Conservation (phyloP, 805 yeast species). For the Yarrowia sp. region DNA sequence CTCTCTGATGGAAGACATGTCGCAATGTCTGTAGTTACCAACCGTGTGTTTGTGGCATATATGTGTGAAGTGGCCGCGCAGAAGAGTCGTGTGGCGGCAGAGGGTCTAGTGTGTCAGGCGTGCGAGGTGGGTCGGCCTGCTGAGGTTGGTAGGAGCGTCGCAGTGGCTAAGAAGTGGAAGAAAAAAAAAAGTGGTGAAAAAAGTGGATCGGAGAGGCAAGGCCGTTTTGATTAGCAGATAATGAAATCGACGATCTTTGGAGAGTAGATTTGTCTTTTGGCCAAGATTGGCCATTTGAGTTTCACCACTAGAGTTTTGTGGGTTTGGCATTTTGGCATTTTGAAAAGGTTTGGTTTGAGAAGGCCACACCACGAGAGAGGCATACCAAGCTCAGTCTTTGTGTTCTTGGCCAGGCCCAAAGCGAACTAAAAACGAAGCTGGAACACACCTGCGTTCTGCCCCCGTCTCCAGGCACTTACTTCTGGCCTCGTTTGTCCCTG, state of each 20-base stretch:
- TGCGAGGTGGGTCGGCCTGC: neutral
- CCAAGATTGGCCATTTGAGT: slow-evolving; percentile 22
- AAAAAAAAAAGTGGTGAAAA: too few relatives aligned
- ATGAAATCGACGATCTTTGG: slow-evolving; percentile 9
- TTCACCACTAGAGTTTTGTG: neutral
- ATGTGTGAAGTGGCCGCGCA: slow-evolving; percentile 14
- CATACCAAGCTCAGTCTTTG: neutral
- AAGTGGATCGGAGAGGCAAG: neutral
- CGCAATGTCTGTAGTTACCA: slow-evolving; percentile 9
- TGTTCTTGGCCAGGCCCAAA: neutral
- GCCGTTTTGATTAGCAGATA: neutral
- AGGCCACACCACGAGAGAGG: neutral
- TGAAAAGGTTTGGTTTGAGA: neutral
- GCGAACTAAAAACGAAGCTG: too few relatives aligned
- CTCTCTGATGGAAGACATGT: slow-evolving; percentile 19
- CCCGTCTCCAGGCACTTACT: too few relatives aligned
- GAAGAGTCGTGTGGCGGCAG: slow-evolving; percentile 13
- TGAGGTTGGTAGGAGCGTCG: neutral
- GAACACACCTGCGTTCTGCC: too few relatives aligned
- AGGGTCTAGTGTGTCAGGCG: neutral
- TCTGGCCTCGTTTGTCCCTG: too few relatives aligned
- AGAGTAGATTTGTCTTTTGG: slow-evolving; percentile 18
- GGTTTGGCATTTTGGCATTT: neutral
- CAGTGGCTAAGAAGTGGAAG: too few relatives aligned
- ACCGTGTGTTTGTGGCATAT: neutral